phyloP scores from a whole-genome alignment of 805 yeast species.

The Zygoascus ofunaensis region DNA sequence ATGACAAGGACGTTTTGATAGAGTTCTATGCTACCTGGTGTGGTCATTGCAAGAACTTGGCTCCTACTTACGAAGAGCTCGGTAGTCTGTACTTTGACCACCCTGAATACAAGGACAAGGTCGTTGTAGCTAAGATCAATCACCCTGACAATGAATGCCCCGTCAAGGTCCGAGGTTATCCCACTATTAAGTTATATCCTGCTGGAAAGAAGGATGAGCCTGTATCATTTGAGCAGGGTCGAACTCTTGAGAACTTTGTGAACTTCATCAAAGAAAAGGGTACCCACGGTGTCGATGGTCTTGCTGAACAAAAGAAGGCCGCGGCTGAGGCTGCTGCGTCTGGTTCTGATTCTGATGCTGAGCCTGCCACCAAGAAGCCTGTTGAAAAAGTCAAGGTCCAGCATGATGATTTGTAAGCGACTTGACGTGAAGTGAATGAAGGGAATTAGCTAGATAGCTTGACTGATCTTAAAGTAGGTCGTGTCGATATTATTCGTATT shows the following conservation, averaged over 20 bases:
- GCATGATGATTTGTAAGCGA: slow-evolving; percentile 15
- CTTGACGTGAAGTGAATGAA: no score
- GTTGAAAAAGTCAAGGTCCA: not conserved
- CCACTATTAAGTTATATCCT: slow-evolving; percentile 84
- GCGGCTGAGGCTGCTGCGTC: slow-evolving; percentile 18
- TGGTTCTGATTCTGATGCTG: not conserved
- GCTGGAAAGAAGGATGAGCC: slow-evolving; percentile 69
- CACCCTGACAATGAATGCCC: slow-evolving; percentile 85
- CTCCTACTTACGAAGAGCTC: slow-evolving; percentile 79
- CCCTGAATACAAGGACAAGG: slow-evolving; percentile 40
- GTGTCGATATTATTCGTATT: no score
- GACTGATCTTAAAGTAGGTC: no score
- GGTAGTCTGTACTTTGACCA: slow-evolving; percentile 57
- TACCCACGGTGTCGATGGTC: slow-evolving; percentile 50
- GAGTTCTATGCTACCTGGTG: slow-evolving; percentile 98
- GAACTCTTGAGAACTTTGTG: slow-evolving; percentile 65
- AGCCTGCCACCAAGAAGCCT: not conserved
- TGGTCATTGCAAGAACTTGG: slow-evolving; percentile 86
- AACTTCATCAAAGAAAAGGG: slow-evolving; percentile 66
- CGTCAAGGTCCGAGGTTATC: slow-evolving; percentile 79
- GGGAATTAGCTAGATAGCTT: no score
- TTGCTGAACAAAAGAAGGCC: slow-evolving; percentile 26
- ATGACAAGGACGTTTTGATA: slow-evolving; percentile 65
- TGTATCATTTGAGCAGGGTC: slow-evolving; percentile 54
- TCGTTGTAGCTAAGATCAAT: slow-evolving; percentile 77